These are phyloP conservation scores for Dictyostelium firmibasis DNA, from an alignment of 78 protist genomes.

Conservation along the genomic window DNA sequence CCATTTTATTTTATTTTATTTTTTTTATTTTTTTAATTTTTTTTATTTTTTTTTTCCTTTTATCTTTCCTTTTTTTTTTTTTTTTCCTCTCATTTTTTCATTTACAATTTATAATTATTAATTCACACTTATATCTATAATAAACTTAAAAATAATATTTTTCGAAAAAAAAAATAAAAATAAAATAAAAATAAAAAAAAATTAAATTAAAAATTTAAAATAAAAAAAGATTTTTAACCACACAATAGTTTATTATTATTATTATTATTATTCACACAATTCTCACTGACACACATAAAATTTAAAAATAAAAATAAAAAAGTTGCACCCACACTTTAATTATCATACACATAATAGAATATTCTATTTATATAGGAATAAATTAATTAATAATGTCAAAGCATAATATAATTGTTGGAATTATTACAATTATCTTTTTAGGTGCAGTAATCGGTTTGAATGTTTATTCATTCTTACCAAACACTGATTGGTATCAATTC, in stretches of 20 bases:
- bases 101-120: not conserved
- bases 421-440: conserved; percentile 3
- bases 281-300: not conserved
- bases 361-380: too few species aligned
- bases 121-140: not conserved
- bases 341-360: too few species aligned
- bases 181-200: not conserved
- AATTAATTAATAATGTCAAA: not conserved
- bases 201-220: not conserved
- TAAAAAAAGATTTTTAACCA: too few species aligned
- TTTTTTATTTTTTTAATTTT: not conserved
- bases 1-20: too few species aligned
- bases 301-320: not conserved
- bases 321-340: not conserved
- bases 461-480: conserved; percentile 15
- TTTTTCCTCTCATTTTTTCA: too few species aligned
- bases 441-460: conserved; percentile 37
- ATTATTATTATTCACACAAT: not conserved
- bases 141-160: not conserved
- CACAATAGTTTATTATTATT: too few species aligned
- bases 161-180: not conserved
- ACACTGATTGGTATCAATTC: conserved; percentile 31
- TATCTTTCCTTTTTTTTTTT: not conserved
- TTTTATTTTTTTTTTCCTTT: not conserved
- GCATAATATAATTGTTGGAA: conserved; percentile 6